Evolutionary conservation across 768 basidiomycete species (phyloP).

Genomic region (Pulveroboletus sp.): DNA sequence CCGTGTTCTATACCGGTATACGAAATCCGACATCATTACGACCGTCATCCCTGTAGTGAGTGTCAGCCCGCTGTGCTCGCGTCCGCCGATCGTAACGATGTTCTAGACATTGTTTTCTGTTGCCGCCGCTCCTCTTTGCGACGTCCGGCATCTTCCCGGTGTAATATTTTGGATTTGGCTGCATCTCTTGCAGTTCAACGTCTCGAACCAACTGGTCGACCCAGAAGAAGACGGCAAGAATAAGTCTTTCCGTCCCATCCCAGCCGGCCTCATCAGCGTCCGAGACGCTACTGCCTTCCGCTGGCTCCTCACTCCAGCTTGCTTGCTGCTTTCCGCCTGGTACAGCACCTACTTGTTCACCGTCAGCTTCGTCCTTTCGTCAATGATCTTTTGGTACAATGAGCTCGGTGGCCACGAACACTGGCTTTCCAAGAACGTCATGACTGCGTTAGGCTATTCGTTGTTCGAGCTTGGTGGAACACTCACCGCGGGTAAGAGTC

Average conservation of each 20-base stretch:
- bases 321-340: constrained; percentile 35
- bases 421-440: constrained; percentile 34
- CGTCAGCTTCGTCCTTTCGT: constrained; percentile 29
- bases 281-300: constrained; percentile 36
- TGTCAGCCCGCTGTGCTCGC: not conserved
- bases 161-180: constrained; percentile 45
- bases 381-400: constrained; percentile 37
- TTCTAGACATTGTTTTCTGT: constrained; percentile 34
- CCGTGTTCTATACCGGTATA: constrained; percentile 23
- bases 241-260: constrained; percentile 45
- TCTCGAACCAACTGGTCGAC: constrained; percentile 41
- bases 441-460: constrained; percentile 37
- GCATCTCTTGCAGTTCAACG: constrained; percentile 44
- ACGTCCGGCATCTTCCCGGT: constrained; percentile 19
- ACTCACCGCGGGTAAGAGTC: constrained; percentile 33
- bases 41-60: constrained; percentile 28
- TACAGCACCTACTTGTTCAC: constrained; percentile 31
- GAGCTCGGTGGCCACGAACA: constrained; percentile 28
- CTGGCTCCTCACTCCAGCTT: constrained; percentile 35
- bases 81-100: not conserved
- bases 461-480: constrained; percentile 39
- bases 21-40: constrained; percentile 25
- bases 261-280: constrained; percentile 41
- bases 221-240: constrained; percentile 43
- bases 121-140: constrained; percentile 32